Base-by-base conservation (phyloP, 2,329 filamentous ascomycete genomes). In the Zelopaecilomyces penicillatus region DNA sequence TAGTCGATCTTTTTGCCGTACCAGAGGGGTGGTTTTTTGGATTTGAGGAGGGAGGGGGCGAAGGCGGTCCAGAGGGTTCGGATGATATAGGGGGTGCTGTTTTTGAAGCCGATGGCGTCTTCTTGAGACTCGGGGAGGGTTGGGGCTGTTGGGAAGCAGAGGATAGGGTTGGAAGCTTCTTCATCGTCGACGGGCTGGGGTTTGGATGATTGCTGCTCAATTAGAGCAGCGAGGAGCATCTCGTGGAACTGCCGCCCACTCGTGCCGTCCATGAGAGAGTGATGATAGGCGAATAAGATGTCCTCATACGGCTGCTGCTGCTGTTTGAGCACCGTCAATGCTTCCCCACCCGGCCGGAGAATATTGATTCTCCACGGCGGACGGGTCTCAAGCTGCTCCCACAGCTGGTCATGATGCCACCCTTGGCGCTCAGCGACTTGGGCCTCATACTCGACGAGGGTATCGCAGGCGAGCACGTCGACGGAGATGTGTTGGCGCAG, bases 261-360 rank as follows among this genome's bases (percentile, higher is more conserved):
- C 9, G 66, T 61, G 1, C 77, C 77, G 50, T 80, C 77, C 27
- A 66, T 65, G 12, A 80, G 60, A 0, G 67, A 63, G 50, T 80
- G 76, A 48, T 80, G 76, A 31, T 64, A 74, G 5, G 66, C 62
- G 50, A 78, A 75, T 5, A 69, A 50, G 9, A 75, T 47, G 40
- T 76, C 67, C 33, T 48, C 43, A 12, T 9, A 9, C 8, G 32
- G 8, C 2, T 44, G 29, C 5, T 37, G 31, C 11, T 40, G 26
- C 6, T 41, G 26, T 9, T 30, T 3, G 3, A 59, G 52, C 4
- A 54, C 39, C 1, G 40, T 29, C 3, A 50, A 37, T 4, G 48
- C 43, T 2, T 54, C 37, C 4, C 46, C 30, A 10, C 41, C 11
- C 6, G 40, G 39, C 29, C 58, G 53, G 26, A 69, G 54, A 37